Base-by-base conservation (phyloP, 2,329 filamentous ascomycete species). In the Penicillium crustosum region DNA sequence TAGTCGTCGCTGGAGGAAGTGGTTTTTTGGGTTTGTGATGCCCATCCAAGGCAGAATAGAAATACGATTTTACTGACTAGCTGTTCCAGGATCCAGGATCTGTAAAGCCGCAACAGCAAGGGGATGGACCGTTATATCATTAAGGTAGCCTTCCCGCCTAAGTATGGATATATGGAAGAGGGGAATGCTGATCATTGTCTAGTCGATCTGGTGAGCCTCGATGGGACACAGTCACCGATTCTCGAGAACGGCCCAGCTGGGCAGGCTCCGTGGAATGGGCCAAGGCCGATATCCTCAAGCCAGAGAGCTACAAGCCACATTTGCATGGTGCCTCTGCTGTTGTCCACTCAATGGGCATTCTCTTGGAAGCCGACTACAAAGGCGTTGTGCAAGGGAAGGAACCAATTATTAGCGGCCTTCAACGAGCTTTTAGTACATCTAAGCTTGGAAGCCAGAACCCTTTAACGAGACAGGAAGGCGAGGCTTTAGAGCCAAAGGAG, bases 341-440 rank as follows among this genome's bases (percentile, higher is more conserved):
- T 27, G 89, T 99, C 47, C 94, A 99, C 81, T 91, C 84, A 70
- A 93, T 97, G 89, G 94, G 94, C 10, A 97, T 99, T 68, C 83
- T 99, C 19, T 85, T 99, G 10, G 94, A 99, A 79, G 92, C 93
- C 49, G 94, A 99, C 80, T 99, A 99, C 85, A 99, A 99, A 78
- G 90, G 89, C 66, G 88, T 96, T 17, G 73, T 99, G 27, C 88
- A 86, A 21, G 94, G 94, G 50, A 86, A 85, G 59, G 93, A 96
- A 69, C 91, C 90, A 0, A 86, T 91, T n/a, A 77, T 96, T 52
- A 77, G 86, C 7, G 93, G 91, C 1, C 79, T 99, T 15, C 84
- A 85, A 61, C 87, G 89, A 67, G 91, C 91, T 27, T 96, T 97
- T 73, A 86, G 87, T 51, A 73, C 85, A 1, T 82, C 83, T 2